A percentile compares a stretch with the other conserved stretches of the same genome.
Evolutionary conservation across 108 stramenopile genomes (phyloP).

Genomic region (Nitzschia sp.): DNA sequence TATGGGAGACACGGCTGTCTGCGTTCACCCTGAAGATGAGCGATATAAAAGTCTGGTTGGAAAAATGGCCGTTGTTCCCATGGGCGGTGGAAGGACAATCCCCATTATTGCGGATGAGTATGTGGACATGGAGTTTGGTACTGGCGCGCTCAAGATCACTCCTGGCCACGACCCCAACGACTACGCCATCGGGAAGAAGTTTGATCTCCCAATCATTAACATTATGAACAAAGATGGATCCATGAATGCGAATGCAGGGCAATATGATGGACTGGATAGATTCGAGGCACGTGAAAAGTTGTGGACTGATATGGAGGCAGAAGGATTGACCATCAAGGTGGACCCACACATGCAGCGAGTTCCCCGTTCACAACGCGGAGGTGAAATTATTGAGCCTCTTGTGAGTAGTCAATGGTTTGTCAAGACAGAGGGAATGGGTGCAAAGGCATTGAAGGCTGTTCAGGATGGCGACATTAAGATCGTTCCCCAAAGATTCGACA

Average conservation of each 20-base stretch:
- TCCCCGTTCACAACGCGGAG: slow-evolving; percentile 95
- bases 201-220: slow-evolving; percentile 90
- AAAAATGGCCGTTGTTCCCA: slow-evolving; percentile 84
- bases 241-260: slow-evolving; percentile 82
- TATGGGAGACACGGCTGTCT: slow-evolving; percentile 94
- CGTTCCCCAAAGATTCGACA: slow-evolving; percentile 90
- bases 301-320: slow-evolving; percentile 91
- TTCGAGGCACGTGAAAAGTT: slow-evolving; percentile 87
- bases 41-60: slow-evolving; percentile 93
- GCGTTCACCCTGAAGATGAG: slow-evolving; percentile 94
- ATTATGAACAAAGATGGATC: slow-evolving; percentile 97
- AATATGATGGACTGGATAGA: slow-evolving; percentile 90
- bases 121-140: slow-evolving; percentile 95
- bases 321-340: slow-evolving; percentile 78
- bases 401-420: slow-evolving; percentile 99
- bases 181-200: slow-evolving; percentile 93
- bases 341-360: slow-evolving; percentile 91
- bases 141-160: slow-evolving; percentile 97
- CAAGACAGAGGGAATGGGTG: slow-evolving; percentile 90
- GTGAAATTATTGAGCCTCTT: slow-evolving; percentile 99
- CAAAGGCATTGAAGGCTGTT: slow-evolving; percentile 88
- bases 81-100: slow-evolving; percentile 77
- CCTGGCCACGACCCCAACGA: slow-evolving; percentile 98
- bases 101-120: slow-evolving; percentile 95
- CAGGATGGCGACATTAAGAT: slow-evolving; percentile 88